These are phyloP conservation scores for Pseudogymnoascus sp. DNA, from an alignment of 2,329 filamentous ascomycete genomes.

Conservation along the genomic window DNA sequence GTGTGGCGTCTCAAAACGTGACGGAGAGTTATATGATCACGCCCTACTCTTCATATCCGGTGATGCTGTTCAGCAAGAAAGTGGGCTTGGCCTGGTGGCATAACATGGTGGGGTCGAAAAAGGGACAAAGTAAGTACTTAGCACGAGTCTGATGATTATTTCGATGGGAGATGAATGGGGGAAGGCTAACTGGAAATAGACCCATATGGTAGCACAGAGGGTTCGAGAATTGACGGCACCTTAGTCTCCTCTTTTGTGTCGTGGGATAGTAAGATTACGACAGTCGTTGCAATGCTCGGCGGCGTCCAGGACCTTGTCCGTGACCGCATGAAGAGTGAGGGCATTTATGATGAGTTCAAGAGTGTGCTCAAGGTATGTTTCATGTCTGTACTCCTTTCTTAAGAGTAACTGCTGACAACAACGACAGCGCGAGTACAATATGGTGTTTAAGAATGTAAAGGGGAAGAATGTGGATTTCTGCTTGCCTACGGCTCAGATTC, in stretches of 20 bases:
- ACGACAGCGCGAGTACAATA: conserved; percentile 7
- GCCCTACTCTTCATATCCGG: conserved; percentile 25
- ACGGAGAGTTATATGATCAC: conserved; percentile 37
- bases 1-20: conserved; percentile 33
- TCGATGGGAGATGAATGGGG: neutral
- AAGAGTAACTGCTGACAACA: neutral
- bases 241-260: conserved; percentile 34
- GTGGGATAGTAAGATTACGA: conserved; percentile 39
- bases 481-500: conserved; percentile 4
- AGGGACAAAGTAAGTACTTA: conserved; percentile 35
- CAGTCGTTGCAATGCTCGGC: conserved; percentile 33
- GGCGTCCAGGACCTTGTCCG: conserved; percentile 34
- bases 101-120: conserved; percentile 36
- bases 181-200: conserved; percentile 21
- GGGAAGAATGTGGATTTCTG: conserved; percentile 12
- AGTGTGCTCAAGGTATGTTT: conserved; percentile 10
- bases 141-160: neutral
- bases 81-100: conserved; percentile 38
- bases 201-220: conserved; percentile 37
- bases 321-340: conserved; percentile 32
- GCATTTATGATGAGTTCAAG: conserved; percentile 34
- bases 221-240: conserved; percentile 33
- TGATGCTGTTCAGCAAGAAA: conserved; percentile 30
- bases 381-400: neutral
- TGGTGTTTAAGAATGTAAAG: conserved; percentile 12